phyloP scores from a whole-genome alignment of 73 alveolate species.

The Vitrella brassicaformis region DNA sequence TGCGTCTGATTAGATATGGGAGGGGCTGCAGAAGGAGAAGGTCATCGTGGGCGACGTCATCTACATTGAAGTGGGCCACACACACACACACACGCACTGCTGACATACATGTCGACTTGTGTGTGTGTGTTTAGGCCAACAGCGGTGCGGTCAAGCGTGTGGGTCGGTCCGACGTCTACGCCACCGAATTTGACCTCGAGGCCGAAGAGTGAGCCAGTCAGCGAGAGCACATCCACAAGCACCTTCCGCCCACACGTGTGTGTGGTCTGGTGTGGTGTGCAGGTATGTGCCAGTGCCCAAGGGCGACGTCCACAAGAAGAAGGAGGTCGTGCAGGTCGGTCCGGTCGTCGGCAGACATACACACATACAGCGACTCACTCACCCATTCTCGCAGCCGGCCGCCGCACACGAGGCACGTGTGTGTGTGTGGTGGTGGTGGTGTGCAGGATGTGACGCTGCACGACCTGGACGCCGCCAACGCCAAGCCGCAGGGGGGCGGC shows the following conservation, averaged over 20 bases:
- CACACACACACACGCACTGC: no score
- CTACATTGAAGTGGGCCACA: constrained; percentile 96
- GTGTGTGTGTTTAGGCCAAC: no score
- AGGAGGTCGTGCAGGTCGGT: constrained; percentile 78
- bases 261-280: no score
- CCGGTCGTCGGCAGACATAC: no score
- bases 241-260: no score
- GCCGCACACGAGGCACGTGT: no score
- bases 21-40: constrained; percentile 94
- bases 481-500: constrained; percentile 99
- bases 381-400: no score
- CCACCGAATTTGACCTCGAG: constrained; percentile 97
- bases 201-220: constrained; percentile 85
- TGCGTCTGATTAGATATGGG: no score
- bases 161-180: constrained; percentile 96
- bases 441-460: constrained; percentile 95
- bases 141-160: constrained; percentile 98
- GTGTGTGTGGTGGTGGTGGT: not conserved
- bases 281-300: constrained; percentile 96
- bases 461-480: constrained; percentile 98
- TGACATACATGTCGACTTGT: no score
- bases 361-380: no score
- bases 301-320: constrained; percentile 99
- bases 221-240: no score
- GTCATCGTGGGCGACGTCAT: constrained; percentile 97